Evolutionary conservation across 352 stramenopile species (phyloP).

Genomic region (Elongisporangium undulatum): DNA sequence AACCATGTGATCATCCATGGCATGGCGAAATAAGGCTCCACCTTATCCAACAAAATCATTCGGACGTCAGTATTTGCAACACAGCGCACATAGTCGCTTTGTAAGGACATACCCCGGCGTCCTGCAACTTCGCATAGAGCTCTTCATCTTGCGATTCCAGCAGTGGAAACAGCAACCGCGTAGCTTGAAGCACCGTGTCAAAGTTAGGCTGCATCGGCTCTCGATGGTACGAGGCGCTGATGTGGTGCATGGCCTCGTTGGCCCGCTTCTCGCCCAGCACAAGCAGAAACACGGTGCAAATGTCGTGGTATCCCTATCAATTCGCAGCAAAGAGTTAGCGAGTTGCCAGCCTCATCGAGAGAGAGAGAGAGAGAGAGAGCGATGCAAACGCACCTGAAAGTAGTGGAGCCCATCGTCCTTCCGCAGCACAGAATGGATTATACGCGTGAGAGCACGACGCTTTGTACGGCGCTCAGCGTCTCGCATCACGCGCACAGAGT

Average conservation of each 20-base stretch:
- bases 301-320: conserved; percentile 90
- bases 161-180: conserved; percentile 63
- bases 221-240: conserved; percentile 87
- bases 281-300: conserved; percentile 82
- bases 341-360: not conserved
- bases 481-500: conserved; percentile 51
- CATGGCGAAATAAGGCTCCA: conserved; percentile 93
- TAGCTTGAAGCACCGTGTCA: conserved; percentile 63
- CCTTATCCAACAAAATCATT: conserved; percentile 29
- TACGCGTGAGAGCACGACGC: conserved; percentile 46
- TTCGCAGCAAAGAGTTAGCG: conserved; percentile 16
- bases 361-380: not conserved
- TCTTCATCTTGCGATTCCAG: conserved; percentile 55
- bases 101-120: conserved; percentile 51
- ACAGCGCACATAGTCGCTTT: conserved; percentile 23
- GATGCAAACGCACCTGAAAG: conserved; percentile 42
- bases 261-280: conserved; percentile 71
- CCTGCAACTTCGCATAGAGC: conserved; percentile 59
- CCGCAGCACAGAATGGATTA: conserved; percentile 52
- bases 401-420: conserved; percentile 63
- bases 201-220: conserved; percentile 88
- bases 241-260: conserved; percentile 55
- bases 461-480: conserved; percentile 63
- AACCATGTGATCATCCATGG: conserved; percentile 96
- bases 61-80: conserved; percentile 20